Conservation (phyloP, 257 asterid species). For the Rauvolfia tetraphylla region DNA sequence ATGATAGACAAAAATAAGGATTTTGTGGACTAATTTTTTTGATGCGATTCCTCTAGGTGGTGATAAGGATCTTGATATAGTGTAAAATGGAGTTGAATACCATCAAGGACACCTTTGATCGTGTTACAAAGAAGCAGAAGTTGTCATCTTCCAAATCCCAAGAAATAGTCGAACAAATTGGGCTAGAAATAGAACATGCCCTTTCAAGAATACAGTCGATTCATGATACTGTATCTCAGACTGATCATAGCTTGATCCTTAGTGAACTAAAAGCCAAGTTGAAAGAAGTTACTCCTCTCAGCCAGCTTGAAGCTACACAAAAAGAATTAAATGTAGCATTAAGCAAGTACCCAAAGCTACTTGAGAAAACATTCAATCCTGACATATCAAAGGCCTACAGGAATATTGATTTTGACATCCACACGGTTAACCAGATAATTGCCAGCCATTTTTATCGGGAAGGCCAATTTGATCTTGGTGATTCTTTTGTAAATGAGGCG, state of each 20-base stretch:
- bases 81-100: constrained; percentile 70
- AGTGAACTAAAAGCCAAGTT: constrained; percentile 60
- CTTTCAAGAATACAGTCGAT: constrained; percentile 51
- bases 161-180: constrained; percentile 66
- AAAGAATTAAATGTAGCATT: constrained; percentile 73
- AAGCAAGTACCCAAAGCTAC: constrained; percentile 75
- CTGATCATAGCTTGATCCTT: constrained; percentile 50
- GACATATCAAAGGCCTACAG: constrained; percentile 89
- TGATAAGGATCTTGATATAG: constrained; percentile 23
- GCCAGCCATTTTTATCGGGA: constrained; percentile 83
- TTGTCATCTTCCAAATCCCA: constrained; percentile 68
- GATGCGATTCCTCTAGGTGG: constrained; percentile 31
- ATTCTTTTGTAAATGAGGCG: constrained; percentile 58
- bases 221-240: constrained; percentile 36
- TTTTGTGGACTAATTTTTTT: background rate
- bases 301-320: constrained; percentile 71
- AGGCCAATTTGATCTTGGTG: constrained; percentile 83
- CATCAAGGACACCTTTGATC: constrained; percentile 82
- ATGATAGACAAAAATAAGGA: background rate
- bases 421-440: constrained; percentile 63
- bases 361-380: constrained; percentile 74
- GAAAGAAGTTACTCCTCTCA: constrained; percentile 67
- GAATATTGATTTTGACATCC: constrained; percentile 63
- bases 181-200: constrained; percentile 69
- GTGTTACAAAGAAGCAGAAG: constrained; percentile 84